Conservation (phyloP, 345 rosid genomes). For the Brassica napus region DNA sequence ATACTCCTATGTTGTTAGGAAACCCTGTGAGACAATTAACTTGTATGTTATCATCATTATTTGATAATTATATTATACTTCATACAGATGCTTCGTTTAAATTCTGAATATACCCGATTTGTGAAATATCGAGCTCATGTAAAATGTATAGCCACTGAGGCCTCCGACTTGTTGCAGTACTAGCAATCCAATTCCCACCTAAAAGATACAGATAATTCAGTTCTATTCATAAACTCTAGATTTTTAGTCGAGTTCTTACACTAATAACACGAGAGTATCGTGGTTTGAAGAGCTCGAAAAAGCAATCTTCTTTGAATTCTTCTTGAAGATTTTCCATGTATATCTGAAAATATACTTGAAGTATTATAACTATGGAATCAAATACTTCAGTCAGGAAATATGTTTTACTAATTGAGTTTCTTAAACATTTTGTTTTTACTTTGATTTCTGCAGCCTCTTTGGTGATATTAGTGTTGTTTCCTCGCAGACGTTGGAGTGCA, state of each 20-base stretch:
- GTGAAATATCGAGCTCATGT: constrained; percentile 52
- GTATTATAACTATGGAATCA: neutral
- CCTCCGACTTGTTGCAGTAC: constrained; percentile 91
- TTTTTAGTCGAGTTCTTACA: constrained; percentile 30
- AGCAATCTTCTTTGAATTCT: constrained; percentile 41
- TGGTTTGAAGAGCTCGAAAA: constrained; percentile 44
- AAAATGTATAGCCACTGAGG: constrained; percentile 56
- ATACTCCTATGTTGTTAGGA: constrained; percentile 34
- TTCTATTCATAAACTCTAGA: neutral
- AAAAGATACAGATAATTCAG: neutral
- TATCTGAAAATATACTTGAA: constrained; percentile 28
- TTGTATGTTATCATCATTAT: neutral
- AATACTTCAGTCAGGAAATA: neutral
- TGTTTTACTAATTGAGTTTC: neutral
- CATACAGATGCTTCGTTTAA: neutral
- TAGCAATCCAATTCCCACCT: constrained; percentile 80
- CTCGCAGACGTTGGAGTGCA: constrained; percentile 50
- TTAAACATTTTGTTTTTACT: constrained; percentile 28
- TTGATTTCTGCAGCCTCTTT: constrained; percentile 53
- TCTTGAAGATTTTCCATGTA: constrained; percentile 45
- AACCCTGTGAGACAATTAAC: constrained; percentile 15
- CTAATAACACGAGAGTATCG: constrained; percentile 45
- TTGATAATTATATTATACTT: neutral
- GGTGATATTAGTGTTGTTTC: constrained; percentile 46
- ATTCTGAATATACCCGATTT: constrained; percentile 47